These are phyloP conservation scores for Steccherinum ochraceum DNA, from an alignment of 768 basidiomycete genomes.

Conservation along the genomic window DNA sequence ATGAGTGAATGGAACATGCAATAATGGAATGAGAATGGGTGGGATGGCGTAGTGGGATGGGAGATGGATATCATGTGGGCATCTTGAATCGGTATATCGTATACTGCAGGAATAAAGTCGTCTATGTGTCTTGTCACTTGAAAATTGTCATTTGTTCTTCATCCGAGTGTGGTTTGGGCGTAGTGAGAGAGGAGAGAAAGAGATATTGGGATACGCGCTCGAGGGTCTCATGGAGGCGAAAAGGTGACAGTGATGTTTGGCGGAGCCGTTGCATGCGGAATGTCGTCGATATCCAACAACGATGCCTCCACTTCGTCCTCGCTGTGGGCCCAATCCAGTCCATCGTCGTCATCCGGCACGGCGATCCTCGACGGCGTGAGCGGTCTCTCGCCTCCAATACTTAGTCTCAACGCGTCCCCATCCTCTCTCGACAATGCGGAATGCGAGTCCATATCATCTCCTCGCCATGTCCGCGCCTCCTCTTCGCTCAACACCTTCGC, in stretches of 20 bases:
- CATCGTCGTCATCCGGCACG: conserved; percentile 12
- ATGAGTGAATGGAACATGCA: no score
- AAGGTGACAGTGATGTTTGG: conserved; percentile 42
- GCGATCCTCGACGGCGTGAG: conserved; percentile 17
- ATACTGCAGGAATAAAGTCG: neutral
- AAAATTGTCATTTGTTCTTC: neutral
- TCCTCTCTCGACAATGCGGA: conserved; percentile 7
- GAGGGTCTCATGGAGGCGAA: conserved; percentile 24
- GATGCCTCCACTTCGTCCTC: conserved; percentile 26
- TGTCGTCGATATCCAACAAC: conserved; percentile 11
- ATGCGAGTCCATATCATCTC: conserved; percentile 14
- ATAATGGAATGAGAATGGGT: no score
- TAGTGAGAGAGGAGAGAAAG: no score
- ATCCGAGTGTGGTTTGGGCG: neutral
- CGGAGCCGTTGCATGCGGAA: conserved; percentile 13
- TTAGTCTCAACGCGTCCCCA: conserved; percentile 11
- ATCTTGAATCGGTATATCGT: neutral
- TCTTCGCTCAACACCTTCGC: conserved; percentile 70
- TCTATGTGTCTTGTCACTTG: neutral
- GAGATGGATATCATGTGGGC: neutral
- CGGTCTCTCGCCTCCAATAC: conserved; percentile 10
- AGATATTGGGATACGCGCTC: neutral
- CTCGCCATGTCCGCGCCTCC: conserved; percentile 57
- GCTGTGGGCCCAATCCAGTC: conserved; percentile 2
- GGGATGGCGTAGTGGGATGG: neutral